A percentile compares a stretch with the other conserved stretches of the same genome.
These are phyloP conservation scores for Curvularia spicifera DNA, from an alignment of 2,329 filamentous ascomycete species.

Conservation along the genomic window DNA sequence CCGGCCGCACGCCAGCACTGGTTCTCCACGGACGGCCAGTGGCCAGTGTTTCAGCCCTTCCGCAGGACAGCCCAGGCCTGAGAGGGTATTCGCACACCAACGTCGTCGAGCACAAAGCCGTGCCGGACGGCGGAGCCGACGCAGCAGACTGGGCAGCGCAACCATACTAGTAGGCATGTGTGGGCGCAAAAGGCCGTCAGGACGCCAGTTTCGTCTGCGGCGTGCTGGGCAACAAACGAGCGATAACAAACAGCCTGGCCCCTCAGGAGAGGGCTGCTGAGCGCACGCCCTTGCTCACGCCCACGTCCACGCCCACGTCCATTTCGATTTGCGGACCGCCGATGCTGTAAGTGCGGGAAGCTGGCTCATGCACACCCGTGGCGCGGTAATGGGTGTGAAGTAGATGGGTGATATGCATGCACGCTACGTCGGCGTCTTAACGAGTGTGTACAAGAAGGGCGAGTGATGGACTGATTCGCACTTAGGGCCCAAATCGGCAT, in stretches of 20 bases:
- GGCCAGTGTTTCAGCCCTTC: slow-evolving; percentile 32
- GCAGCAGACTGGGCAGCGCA: not conserved
- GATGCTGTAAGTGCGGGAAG: slow-evolving; percentile 30
- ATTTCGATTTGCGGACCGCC: slow-evolving; percentile 32
- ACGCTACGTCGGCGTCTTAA: slow-evolving; percentile 21
- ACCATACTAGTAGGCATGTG: not conserved
- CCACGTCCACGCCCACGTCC: slow-evolving; percentile 3
- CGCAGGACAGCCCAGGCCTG: not conserved
- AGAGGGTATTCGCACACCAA: not conserved
- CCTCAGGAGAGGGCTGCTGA: slow-evolving; percentile 27
- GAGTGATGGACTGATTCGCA: slow-evolving; percentile 33
- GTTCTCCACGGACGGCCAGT: slow-evolving; percentile 9
- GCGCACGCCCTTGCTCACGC: not conserved
- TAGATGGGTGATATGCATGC: slow-evolving; percentile 17
- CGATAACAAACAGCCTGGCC: slow-evolving; percentile 14
- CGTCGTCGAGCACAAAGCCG: not conserved
- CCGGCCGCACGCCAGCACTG: slow-evolving; percentile 3
- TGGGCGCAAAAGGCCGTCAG: not conserved
- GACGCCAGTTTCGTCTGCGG: not conserved
- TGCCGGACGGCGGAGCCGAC: slow-evolving; percentile 18
- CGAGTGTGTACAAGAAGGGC: slow-evolving; percentile 37
- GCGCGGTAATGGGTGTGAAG: slow-evolving; percentile 11
- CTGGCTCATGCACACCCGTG: slow-evolving; percentile 36
- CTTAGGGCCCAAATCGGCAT: slow-evolving; percentile 27
- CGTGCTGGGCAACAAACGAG: slow-evolving; percentile 13